A percentile compares a stretch with the other conserved stretches of the same genome.
phyloP scores from a whole-genome alignment of 2,329 filamentous ascomycete genomes.

The Penicillium sp. region DNA sequence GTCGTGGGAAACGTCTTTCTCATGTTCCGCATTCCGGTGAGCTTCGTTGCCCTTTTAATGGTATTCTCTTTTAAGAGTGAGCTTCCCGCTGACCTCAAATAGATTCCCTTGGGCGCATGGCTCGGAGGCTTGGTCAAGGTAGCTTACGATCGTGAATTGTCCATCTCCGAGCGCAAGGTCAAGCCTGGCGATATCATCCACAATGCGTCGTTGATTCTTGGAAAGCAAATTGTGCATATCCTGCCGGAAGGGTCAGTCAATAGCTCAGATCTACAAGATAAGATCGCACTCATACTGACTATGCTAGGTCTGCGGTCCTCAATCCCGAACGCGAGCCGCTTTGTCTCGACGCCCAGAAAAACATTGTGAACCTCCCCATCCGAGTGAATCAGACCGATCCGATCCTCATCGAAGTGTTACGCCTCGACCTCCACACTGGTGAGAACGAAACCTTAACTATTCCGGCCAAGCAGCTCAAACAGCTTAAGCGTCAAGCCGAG shows the following conservation, averaged over 20 bases:
- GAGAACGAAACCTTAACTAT: conserved; percentile 79
- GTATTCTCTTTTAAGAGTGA: background rate
- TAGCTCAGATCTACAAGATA: background rate
- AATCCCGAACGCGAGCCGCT: conserved; percentile 81
- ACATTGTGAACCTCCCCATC: conserved; percentile 71
- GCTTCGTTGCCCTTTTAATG: conserved; percentile 29
- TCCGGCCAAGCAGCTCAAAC: conserved; percentile 70
- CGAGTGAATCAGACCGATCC: conserved; percentile 93
- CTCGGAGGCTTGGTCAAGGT: conserved; percentile 73
- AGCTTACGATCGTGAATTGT: conserved; percentile 88
- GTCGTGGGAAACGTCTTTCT: conserved; percentile 76
- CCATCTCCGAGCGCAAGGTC: conserved; percentile 90
- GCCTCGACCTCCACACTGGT: conserved; percentile 80
- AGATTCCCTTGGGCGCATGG: conserved; percentile 75
- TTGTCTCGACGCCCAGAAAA: conserved; percentile 69
- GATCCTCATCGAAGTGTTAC: conserved; percentile 82
- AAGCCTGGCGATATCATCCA: conserved; percentile 85
- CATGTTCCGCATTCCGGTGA: conserved; percentile 86
- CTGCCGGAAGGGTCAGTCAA: conserved; percentile 77
- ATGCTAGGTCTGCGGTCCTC: conserved; percentile 71
- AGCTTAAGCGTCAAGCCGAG: conserved; percentile 69
- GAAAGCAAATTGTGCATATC: conserved; percentile 97
- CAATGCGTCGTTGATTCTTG: conserved; percentile 90
- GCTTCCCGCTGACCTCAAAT: conserved; percentile 5
- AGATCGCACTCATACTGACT: conserved; percentile 26